Percentiles rank a stretch among this genome's conserved stretches.
Evolutionary conservation across 306 rosid species (phyloP).

Genomic region (Potentilla sterilis): DNA sequence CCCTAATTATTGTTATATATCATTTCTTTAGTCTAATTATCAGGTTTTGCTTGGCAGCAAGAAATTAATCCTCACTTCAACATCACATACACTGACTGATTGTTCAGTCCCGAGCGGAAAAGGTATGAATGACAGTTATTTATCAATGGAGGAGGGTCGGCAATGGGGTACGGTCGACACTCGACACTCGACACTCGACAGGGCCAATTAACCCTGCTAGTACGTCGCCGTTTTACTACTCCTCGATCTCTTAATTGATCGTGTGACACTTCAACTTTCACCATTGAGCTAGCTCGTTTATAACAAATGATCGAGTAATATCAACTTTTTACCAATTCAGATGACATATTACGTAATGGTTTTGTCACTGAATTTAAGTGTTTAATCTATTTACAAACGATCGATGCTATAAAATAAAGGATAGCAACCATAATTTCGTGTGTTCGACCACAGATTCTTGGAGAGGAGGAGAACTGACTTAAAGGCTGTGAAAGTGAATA

Average conservation of each 20-base stretch:
- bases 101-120: background rate
- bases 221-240: too few species aligned
- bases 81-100: conserved; percentile 5
- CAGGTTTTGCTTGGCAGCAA: background rate
- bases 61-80: background rate
- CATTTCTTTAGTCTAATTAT: background rate
- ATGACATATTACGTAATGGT: background rate
- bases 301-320: too few species aligned
- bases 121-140: background rate
- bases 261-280: background rate
- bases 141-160: background rate
- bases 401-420: conserved; percentile 18
- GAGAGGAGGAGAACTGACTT: conserved; percentile 24
- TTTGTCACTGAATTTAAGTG: background rate
- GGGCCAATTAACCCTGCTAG: background rate
- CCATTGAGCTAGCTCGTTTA: background rate
- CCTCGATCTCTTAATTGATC: background rate
- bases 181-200: background rate
- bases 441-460: conserved; percentile 26
- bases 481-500: conserved; percentile 41
- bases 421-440: conserved; percentile 32
- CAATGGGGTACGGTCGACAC: background rate
- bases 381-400: background rate
- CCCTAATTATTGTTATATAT: background rate
- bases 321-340: background rate